phyloP scores from a whole-genome alignment of 768 basidiomycete genomes.

The Lactarius hengduanensis region DNA sequence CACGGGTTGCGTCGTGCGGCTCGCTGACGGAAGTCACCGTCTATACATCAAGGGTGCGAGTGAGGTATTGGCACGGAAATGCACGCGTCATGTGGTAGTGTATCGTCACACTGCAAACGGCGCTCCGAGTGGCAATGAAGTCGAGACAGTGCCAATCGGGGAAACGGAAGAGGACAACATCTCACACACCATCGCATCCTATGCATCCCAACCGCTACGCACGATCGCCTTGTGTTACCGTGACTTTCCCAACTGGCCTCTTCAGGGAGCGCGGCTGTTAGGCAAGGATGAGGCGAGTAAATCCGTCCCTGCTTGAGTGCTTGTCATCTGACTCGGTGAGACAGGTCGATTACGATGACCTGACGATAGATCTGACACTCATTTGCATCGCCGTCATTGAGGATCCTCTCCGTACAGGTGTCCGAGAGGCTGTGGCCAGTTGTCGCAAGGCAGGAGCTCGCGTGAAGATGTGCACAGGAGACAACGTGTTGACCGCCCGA shows the following conservation, averaged over 20 bases:
- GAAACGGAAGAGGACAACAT: slow-evolving; percentile 76
- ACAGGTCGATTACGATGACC: slow-evolving; percentile 64
- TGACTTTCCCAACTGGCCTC: slow-evolving; percentile 87
- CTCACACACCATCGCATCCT: slow-evolving; percentile 91
- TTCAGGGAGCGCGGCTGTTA: slow-evolving; percentile 42
- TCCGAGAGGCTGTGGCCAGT: slow-evolving; percentile 84
- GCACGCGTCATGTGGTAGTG: slow-evolving; percentile 72
- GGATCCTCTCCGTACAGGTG: slow-evolving; percentile 90
- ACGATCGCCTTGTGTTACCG: slow-evolving; percentile 94
- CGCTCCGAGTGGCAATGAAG: slow-evolving; percentile 30
- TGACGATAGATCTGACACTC: slow-evolving; percentile 74
- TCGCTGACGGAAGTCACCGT: slow-evolving; percentile 54
- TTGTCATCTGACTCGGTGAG: background rate
- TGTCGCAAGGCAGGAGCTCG: slow-evolving; percentile 87
- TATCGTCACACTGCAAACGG: slow-evolving; percentile 35
- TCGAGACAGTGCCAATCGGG: slow-evolving; percentile 64
- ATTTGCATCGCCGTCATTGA: slow-evolving; percentile 94
- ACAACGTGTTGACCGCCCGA: slow-evolving; percentile 90
- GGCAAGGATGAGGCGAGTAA: slow-evolving; percentile 55
- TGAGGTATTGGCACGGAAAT: slow-evolving; percentile 85
- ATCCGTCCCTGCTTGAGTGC: slow-evolving; percentile 19
- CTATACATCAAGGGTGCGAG: slow-evolving; percentile 91
- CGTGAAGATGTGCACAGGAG: slow-evolving; percentile 98
- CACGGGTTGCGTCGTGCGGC: slow-evolving; percentile 85
- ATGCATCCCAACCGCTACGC: slow-evolving; percentile 92